These are phyloP conservation scores for Metarhizium rileyi DNA, from an alignment of 2,329 filamentous ascomycete genomes.

Conservation along the genomic window DNA sequence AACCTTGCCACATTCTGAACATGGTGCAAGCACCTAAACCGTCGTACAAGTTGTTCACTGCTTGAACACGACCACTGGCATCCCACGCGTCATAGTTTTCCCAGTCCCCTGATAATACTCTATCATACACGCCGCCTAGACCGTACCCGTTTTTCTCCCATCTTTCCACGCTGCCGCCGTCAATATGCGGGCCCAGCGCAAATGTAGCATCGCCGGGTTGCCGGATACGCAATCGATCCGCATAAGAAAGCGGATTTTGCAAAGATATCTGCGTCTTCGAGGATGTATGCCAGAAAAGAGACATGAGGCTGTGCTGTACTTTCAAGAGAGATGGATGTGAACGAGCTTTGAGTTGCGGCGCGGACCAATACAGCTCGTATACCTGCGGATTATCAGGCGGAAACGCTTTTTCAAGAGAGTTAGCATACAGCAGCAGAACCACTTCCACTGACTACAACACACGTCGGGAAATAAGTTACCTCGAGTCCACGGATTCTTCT, in stretches of 20 bases:
- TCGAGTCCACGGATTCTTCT: conserved; percentile 50
- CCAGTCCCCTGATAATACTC: conserved; percentile 66
- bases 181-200: conserved; percentile 62
- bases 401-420: conserved; percentile 40
- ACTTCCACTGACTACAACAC: not conserved
- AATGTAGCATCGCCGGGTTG: conserved; percentile 62
- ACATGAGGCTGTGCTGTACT: conserved; percentile 53
- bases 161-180: conserved; percentile 64
- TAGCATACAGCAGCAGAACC: not conserved
- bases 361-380: conserved; percentile 68
- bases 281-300: conserved; percentile 47
- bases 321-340: conserved; percentile 53
- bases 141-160: conserved; percentile 66
- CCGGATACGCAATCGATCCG: conserved; percentile 62
- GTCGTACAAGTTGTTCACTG: conserved; percentile 66
- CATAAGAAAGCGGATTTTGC: conserved; percentile 53
- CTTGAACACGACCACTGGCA: conserved; percentile 55
- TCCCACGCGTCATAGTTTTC: conserved; percentile 79
- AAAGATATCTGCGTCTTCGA: conserved; percentile 39
- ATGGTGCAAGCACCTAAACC: conserved; percentile 74
- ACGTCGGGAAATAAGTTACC: conserved; percentile 20
- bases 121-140: conserved; percentile 57
- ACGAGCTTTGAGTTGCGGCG: conserved; percentile 57
- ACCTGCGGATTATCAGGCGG: conserved; percentile 58
- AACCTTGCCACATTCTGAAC: conserved; percentile 85